Evolutionary conservation across 805 yeast genomes (phyloP).

Genomic region (Kodamaea kaohsiungensis): DNA sequence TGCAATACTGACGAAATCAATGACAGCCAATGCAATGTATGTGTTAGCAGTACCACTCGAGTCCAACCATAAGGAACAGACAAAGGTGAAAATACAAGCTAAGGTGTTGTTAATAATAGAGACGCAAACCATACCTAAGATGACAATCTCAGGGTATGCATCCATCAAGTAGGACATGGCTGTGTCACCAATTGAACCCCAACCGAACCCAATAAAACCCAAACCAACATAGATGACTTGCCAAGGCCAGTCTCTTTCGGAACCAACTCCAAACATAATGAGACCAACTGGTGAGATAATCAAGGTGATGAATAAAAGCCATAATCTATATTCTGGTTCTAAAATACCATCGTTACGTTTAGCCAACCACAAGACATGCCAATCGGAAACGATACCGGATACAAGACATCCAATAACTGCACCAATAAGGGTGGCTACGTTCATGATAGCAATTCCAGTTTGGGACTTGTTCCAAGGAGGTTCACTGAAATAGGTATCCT

Average conservation of each 20-base stretch:
- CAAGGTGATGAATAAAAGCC: constrained; percentile 36
- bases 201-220: constrained; percentile 39
- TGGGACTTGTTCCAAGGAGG: constrained; percentile 36
- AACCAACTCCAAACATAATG: constrained; percentile 39
- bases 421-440: constrained; percentile 41
- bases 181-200: constrained; percentile 41
- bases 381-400: constrained; percentile 36
- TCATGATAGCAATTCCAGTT: constrained; percentile 41
- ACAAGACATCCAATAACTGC: constrained; percentile 40
- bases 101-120: constrained; percentile 39
- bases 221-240: constrained; percentile 39
- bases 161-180: constrained; percentile 42
- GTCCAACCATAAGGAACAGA: constrained; percentile 41
- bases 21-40: constrained; percentile 36
- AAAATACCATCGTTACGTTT: constrained; percentile 36
- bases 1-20: constrained; percentile 35
- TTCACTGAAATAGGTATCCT: constrained; percentile 36
- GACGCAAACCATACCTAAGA: constrained; percentile 42
- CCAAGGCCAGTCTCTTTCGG: constrained; percentile 39
- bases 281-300: constrained; percentile 37
- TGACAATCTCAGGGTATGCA: constrained; percentile 42
- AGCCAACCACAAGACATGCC: constrained; percentile 38
- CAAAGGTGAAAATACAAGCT: constrained; percentile 40
- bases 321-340: constrained; percentile 40
- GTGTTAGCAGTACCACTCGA: constrained; percentile 38